Evolutionary conservation across 257 asterid species (phyloP), one percentile per base, ranked within the genome.

Genomic region (Solanum tacnaense): DNA sequence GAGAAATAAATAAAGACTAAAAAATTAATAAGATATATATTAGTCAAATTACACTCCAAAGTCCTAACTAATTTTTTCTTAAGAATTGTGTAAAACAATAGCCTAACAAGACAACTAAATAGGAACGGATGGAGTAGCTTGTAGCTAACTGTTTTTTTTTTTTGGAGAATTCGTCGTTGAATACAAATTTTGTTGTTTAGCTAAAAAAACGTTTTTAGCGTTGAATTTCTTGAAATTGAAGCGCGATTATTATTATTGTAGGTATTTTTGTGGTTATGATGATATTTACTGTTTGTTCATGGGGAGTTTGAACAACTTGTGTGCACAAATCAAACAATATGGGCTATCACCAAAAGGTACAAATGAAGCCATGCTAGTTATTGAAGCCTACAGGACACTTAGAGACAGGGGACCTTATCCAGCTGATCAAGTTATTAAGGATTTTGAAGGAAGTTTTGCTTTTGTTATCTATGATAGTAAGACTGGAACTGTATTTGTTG

Each of bases 361-460:
- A 16, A 91, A 96, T n/a, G 99, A 96, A 89, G 99, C 98, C 31
- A 93, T 94, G 97, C 89, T 95, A 7, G 96, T 93, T 56, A 94
- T 95, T 35, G 97, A 96, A 83, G 99, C 98, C 0, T 96, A 96
- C 25, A 74, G 96, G 81, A 95, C 99, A 0, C 94, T 96, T 13
- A 86, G 99, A 15, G 99, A 96, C 91, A 90, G 99, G 2, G 97
- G 96, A 5, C 99, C 99, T 0, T 95, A 95, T 72, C 99, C 99
- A n/a, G 97, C 98, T 3, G 97, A 95, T 60, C 99, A 94, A 70
- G 97, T 96, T 35, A 89, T 96, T 16, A 94, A 92, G 95, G 99
- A 96, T 88, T 93, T 96, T 31, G 98, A 96, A 1, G 99, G 99
- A 0, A 90, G 89, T 91, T 96, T 93, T 76, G 99, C 97, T 15